phyloP scores from a whole-genome alignment of 2,329 filamentous ascomycete species.

The Fusarium buharicum region DNA sequence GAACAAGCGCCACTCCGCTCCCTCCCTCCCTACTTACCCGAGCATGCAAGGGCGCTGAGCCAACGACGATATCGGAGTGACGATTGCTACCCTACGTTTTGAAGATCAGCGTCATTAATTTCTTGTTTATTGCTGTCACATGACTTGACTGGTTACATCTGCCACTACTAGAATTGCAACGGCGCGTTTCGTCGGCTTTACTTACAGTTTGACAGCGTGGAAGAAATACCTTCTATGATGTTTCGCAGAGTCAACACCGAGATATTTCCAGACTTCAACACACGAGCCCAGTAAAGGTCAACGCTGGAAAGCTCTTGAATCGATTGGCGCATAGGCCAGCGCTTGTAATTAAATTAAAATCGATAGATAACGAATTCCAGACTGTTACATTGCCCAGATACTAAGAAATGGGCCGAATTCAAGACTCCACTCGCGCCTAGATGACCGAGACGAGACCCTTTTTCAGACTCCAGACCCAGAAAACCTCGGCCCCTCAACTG shows the following conservation, averaged over 20 bases:
- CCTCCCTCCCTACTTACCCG: background rate
- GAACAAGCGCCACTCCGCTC: background rate
- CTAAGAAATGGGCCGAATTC: slow-evolving; percentile 31
- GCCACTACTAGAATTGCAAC: background rate
- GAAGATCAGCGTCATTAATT: slow-evolving; percentile 4
- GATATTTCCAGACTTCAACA: background rate
- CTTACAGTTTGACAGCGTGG: background rate
- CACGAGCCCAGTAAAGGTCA: background rate
- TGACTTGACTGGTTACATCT: background rate
- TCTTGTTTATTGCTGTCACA: background rate
- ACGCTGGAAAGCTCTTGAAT: background rate
- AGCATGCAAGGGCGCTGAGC: slow-evolving; percentile 7
- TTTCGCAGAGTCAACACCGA: background rate
- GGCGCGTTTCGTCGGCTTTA: background rate
- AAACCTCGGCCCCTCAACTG: too few relatives aligned
- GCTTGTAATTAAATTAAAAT: slow-evolving; percentile 8
- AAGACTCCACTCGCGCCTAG: slow-evolving; percentile 6
- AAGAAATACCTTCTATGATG: background rate
- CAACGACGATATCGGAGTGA: background rate
- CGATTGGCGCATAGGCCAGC: background rate
- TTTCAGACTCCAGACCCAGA: background rate
- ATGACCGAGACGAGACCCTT: background rate
- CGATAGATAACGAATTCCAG: slow-evolving; percentile 12
- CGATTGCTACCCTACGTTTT: slow-evolving; percentile 4
- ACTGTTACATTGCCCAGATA: slow-evolving; percentile 6